These are phyloP conservation scores for Phaeosphaeriaceae sp. DNA, from an alignment of 2,329 filamentous ascomycete genomes.

Conservation along the genomic window DNA sequence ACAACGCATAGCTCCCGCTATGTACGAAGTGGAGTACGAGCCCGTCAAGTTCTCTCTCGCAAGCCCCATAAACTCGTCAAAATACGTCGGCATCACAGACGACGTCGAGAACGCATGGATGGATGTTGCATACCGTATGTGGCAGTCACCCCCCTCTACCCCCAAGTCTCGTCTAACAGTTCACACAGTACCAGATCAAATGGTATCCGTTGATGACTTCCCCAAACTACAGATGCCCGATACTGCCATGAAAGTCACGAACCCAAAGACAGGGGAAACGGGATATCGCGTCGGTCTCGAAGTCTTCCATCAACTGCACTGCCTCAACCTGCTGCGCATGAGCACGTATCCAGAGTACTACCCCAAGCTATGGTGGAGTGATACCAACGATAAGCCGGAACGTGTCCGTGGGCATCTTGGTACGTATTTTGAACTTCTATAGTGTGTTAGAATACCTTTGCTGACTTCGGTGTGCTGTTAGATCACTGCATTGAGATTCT, in stretches of 20 bases:
- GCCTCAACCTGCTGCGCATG: conserved; percentile 46
- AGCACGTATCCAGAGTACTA: conserved; percentile 43
- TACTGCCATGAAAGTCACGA: conserved; percentile 61
- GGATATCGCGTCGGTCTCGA: conserved; percentile 67
- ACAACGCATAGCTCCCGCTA: conserved; percentile 33
- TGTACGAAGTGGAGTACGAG: conserved; percentile 37
- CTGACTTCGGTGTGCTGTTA: conserved; percentile 3
- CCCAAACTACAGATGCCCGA: conserved; percentile 59
- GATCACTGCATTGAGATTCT: conserved; percentile 48
- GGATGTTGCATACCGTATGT: conserved; percentile 56
- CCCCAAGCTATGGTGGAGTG: conserved; percentile 32
- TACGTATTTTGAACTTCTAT: conserved; percentile 11
- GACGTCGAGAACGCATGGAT: conserved; percentile 66
- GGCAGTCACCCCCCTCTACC: conserved; percentile 21
- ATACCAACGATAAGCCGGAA: conserved; percentile 38
- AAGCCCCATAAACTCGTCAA: conserved; percentile 38
- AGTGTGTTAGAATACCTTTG: neutral
- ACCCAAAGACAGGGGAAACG: conserved; percentile 62
- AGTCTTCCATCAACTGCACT: conserved; percentile 60
- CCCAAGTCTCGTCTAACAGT: neutral
- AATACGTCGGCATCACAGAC: conserved; percentile 62
- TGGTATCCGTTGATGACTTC: conserved; percentile 63
- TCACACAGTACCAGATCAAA: conserved; percentile 63
- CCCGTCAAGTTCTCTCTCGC: conserved; percentile 35
- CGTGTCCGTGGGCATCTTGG: conserved; percentile 34